Evolutionary conservation across 169 alveolate genomes (phyloP), one percentile per base, ranked within the genome.

Genomic region (Plasmodium adleri): DNA sequence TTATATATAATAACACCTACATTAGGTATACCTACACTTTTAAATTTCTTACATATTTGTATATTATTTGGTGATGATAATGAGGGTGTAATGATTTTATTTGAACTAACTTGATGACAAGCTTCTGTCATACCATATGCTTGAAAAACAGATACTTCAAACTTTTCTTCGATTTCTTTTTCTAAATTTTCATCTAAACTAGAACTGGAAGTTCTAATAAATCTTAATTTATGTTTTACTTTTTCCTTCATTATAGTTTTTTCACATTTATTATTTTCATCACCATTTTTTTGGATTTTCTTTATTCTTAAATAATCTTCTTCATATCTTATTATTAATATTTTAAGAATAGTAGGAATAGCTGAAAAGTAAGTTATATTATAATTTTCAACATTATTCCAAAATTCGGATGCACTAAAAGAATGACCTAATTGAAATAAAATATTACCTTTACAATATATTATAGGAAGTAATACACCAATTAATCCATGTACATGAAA

Each of bases 91-190:
- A 64, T 76, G 26, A 63, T 56, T 28, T 56, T 83, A 45, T 83
- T 83, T 17, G 91, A 43, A 43, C 91, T 83, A 2, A 83, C 91
- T 60, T 83, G 91, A 45, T 83, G 91, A 54, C 91, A 83, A 20
- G 91, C 91, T 50, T 83, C 91, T 13, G 91, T 83, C 91, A 83
- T 83, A 12, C 91, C 91, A 83, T 83, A 83, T 45, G 91, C 91
- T 58, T 83, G 91, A 9, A 58, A 56, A 32, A 83, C 74, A n/a
- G 52, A 54, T 2, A 72, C 59, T 72, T 67, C 85, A 72, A 83
- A 83, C 59, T 83, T 83, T 20, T 68, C 47, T 49, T 83, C 91
- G 1, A 72, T 72, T 83, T 83, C 85, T 56, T 60, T 67, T 68
- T 83, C 91, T 62, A 68, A 10, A 9, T 68, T 58, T 58, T 83